Evolutionary conservation across 768 basidiomycete species (phyloP).

Genomic region (Tulasnella sp.): DNA sequence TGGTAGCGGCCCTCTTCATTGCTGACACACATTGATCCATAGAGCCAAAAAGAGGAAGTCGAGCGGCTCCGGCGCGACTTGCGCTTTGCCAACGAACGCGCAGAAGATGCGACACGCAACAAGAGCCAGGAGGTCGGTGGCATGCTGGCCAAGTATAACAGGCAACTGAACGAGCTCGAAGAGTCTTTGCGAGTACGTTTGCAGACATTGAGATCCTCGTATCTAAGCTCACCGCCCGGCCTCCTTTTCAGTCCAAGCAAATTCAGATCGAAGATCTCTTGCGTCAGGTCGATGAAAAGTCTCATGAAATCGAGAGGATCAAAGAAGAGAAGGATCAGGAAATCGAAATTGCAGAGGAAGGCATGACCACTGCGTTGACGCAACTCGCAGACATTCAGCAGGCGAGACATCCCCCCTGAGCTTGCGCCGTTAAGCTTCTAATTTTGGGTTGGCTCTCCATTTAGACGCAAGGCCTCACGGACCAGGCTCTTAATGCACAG

Average conservation of each 20-base stretch:
- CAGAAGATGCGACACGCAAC: slow-evolving; percentile 82
- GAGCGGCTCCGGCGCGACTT: slow-evolving; percentile 89
- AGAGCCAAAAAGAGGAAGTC: slow-evolving; percentile 88
- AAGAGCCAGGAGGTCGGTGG: slow-evolving; percentile 89
- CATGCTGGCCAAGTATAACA: slow-evolving; percentile 87
- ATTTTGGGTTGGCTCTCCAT: not conserved
- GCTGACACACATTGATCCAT: not conserved
- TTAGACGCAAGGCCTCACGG: slow-evolving; percentile 74
- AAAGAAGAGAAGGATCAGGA: slow-evolving; percentile 97
- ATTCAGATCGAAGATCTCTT: slow-evolving; percentile 92
- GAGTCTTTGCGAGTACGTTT: slow-evolving; percentile 75
- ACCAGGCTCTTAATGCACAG: slow-evolving; percentile 90
- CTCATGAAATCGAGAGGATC: slow-evolving; percentile 67
- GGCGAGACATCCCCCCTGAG: slow-evolving; percentile 37
- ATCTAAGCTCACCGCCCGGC: not conserved
- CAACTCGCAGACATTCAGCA: slow-evolving; percentile 80
- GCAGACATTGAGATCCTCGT: not conserved
- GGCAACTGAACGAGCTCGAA: slow-evolving; percentile 93
- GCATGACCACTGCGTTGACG: slow-evolving; percentile 86
- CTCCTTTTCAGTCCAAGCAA: slow-evolving; percentile 75
- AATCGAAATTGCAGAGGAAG: slow-evolving; percentile 88
- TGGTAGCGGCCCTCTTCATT: not conserved
- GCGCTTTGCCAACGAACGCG: slow-evolving; percentile 93
- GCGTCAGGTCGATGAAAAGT: slow-evolving; percentile 63
- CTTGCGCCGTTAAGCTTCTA: not conserved